These are phyloP conservation scores for Saturnispora sanitii DNA, from an alignment of 805 yeast genomes.

Conservation along the genomic window DNA sequence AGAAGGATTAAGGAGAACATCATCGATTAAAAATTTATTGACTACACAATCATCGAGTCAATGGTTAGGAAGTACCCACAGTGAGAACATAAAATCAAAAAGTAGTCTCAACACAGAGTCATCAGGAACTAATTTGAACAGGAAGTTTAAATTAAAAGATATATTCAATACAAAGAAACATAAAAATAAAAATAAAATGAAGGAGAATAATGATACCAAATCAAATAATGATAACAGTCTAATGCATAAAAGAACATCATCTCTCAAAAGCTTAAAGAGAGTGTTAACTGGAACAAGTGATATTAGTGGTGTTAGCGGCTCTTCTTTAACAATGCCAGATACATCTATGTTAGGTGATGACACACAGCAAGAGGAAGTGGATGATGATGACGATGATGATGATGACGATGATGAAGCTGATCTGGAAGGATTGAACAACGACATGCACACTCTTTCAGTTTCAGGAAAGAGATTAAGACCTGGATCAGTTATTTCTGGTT, in stretches of 20 bases:
- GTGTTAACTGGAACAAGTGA: background rate
- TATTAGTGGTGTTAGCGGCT: background rate
- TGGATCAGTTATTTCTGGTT: constrained; percentile 41
- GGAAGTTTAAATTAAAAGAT: background rate
- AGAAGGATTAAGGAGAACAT: constrained; percentile 3
- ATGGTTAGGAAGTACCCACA: too few species aligned
- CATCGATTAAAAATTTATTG: constrained; percentile 10
- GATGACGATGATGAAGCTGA: constrained; percentile 4
- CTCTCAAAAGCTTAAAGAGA: background rate
- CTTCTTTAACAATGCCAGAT: background rate
- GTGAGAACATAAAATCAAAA: too few species aligned
- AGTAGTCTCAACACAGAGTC: background rate
- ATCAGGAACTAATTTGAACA: background rate
- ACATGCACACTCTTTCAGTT: background rate
- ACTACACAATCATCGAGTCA: too few species aligned
- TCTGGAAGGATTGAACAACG: background rate
- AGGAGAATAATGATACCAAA: background rate
- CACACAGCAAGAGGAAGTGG: background rate
- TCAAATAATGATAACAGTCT: background rate
- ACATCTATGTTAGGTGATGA: background rate
- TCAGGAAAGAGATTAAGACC: constrained; percentile 29
- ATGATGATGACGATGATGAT: background rate
- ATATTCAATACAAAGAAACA: background rate
- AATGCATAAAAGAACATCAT: background rate
- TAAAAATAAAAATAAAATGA: too few species aligned